A percentile compares a stretch with the other conserved stretches of the same genome.
Evolutionary conservation across 805 yeast species (phyloP).

Genomic region (Starmerella bacillaris): DNA sequence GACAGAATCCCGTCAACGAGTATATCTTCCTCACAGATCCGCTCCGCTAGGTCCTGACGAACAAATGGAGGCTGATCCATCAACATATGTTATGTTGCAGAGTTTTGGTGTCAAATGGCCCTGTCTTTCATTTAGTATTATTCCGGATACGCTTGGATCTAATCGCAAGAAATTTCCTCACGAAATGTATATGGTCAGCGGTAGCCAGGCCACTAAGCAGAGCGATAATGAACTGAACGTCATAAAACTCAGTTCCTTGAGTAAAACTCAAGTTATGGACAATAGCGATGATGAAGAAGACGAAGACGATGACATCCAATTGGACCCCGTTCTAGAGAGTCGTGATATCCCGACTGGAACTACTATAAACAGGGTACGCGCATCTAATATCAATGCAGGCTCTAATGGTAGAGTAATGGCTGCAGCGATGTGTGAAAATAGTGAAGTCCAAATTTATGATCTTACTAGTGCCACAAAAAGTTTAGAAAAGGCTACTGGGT

Average conservation of each 20-base stretch:
- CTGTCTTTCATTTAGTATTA: slow-evolving; percentile 71
- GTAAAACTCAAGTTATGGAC: slow-evolving; percentile 73
- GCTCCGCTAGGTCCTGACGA: slow-evolving; percentile 90
- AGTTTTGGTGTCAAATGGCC: slow-evolving; percentile 94
- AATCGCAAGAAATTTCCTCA: slow-evolving; percentile 88
- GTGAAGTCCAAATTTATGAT: slow-evolving; percentile 77
- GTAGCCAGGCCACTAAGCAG: slow-evolving; percentile 76
- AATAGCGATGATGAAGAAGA: slow-evolving; percentile 67
- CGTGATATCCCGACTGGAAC: slow-evolving; percentile 59
- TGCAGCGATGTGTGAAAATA: slow-evolving; percentile 77
- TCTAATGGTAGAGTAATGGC: slow-evolving; percentile 75
- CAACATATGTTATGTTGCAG: slow-evolving; percentile 92
- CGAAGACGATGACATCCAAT: slow-evolving; percentile 54
- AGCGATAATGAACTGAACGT: slow-evolving; percentile 80
- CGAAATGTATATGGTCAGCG: slow-evolving; percentile 66
- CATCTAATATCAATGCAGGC: slow-evolving; percentile 47
- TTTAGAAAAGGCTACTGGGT: slow-evolving; percentile 80
- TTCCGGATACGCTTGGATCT: slow-evolving; percentile 71
- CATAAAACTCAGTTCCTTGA: slow-evolving; percentile 62
- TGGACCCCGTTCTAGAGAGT: slow-evolving; percentile 70
- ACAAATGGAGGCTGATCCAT: slow-evolving; percentile 87
- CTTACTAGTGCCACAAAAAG: slow-evolving; percentile 61
- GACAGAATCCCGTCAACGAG: slow-evolving; percentile 15
- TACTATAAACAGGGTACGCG: slow-evolving; percentile 79
- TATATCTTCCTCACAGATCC: slow-evolving; percentile 77